phyloP scores from a whole-genome alignment of 1,284 basidiomycete genomes.

The Irpex sp. region DNA sequence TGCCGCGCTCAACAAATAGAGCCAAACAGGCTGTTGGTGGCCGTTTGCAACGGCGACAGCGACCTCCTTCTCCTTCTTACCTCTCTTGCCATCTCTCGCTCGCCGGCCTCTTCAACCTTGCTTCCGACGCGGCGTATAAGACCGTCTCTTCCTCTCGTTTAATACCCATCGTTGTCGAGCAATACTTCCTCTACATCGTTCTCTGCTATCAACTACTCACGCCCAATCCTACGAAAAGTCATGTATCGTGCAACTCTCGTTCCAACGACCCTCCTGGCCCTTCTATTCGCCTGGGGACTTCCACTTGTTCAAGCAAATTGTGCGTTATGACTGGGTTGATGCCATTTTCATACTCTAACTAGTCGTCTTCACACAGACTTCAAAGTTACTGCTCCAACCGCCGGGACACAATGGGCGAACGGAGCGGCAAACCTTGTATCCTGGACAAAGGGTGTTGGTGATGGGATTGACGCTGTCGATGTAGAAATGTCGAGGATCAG shows the following conservation, averaged over 20 bases:
- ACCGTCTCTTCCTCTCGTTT: neutral
- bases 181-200: neutral
- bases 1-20: neutral
- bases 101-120: neutral
- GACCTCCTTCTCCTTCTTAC: neutral
- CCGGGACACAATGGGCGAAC: conserved; percentile 55
- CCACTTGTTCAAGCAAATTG: conserved; percentile 23
- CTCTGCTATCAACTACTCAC: neutral
- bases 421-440: conserved; percentile 51
- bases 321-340: conserved; percentile 10
- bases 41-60: neutral
- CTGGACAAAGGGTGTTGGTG: conserved; percentile 62
- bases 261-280: conserved; percentile 20
- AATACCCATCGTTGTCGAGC: neutral
- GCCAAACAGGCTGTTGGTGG: neutral
- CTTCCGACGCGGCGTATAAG: neutral
- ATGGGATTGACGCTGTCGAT: conserved; percentile 50
- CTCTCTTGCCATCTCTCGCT: neutral
- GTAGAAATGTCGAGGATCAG: conserved; percentile 62
- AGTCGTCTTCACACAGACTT: conserved; percentile 36
- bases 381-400: conserved; percentile 47
- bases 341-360: neutral
- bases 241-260: conserved; percentile 12
- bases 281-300: conserved; percentile 24
- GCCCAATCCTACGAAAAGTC: neutral